A percentile compares a stretch with the other conserved stretches of the same genome.
These are phyloP conservation scores for Parathielavia appendiculata DNA, from an alignment of 495 filamentous ascomycete genomes.

Conservation along the genomic window DNA sequence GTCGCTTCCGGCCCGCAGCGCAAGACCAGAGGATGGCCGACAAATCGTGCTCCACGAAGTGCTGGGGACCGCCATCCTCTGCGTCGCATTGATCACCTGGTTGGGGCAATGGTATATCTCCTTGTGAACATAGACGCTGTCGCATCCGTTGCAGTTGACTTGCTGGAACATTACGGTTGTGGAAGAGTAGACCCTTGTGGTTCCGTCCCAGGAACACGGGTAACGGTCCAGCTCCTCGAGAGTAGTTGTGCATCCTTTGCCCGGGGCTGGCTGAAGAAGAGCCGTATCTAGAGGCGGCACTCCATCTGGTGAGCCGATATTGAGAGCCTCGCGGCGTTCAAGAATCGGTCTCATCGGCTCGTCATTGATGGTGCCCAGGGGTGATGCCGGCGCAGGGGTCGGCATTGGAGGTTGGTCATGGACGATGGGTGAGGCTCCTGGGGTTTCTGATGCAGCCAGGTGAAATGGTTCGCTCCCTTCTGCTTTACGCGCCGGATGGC, in stretches of 20 bases:
- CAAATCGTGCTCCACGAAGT: slow-evolving; percentile 32
- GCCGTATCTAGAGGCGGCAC: background rate
- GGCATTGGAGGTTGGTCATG: background rate
- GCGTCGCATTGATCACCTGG: slow-evolving; percentile 19
- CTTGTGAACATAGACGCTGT: slow-evolving; percentile 16
- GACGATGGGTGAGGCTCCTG: background rate
- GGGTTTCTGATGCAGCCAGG: slow-evolving; percentile 3
- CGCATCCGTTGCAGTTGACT: slow-evolving; percentile 34
- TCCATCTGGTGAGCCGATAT: background rate
- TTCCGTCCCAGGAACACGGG: slow-evolving; percentile 32
- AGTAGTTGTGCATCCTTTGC: slow-evolving; percentile 30
- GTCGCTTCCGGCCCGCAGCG: background rate
- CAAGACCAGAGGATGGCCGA: slow-evolving; percentile 5
- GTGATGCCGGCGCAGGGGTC: background rate
- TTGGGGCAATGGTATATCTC: slow-evolving; percentile 28
- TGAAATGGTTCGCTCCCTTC: background rate
- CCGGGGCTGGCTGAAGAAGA: background rate
- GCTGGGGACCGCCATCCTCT: slow-evolving; percentile 14
- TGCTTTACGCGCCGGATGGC: background rate
- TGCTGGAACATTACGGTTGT: slow-evolving; percentile 22
- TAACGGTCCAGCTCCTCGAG: slow-evolving; percentile 3
- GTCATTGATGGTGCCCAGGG: background rate
- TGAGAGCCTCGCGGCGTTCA: slow-evolving; percentile 4
- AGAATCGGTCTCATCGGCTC: background rate
- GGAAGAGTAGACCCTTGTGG: slow-evolving; percentile 25